phyloP scores from a whole-genome alignment of 78 protist species.

The Emiliania huxleyi region DNA sequence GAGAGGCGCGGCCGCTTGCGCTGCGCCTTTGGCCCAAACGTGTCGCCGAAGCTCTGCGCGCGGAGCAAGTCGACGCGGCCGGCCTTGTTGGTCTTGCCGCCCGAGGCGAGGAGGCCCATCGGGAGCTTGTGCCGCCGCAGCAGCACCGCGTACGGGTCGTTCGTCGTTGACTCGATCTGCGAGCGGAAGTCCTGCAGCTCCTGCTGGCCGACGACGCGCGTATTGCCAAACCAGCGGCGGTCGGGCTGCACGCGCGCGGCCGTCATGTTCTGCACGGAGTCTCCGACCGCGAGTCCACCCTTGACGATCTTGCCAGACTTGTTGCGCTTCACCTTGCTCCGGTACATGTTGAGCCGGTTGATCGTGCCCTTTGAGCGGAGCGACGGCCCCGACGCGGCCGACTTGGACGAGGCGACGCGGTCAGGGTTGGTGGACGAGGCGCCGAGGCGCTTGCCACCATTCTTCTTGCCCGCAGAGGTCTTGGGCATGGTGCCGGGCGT shows the following conservation, averaged over 20 bases:
- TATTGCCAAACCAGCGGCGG: conserved; percentile 58
- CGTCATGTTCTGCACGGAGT: not conserved
- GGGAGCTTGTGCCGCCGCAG: conserved; percentile 36
- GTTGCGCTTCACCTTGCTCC: not conserved
- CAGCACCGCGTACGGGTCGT: conserved; percentile 38
- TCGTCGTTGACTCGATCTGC: not conserved
- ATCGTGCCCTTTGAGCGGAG: not conserved
- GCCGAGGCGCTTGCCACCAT: not conserved
- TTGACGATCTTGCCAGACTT: not conserved
- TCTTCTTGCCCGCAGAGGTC: not conserved
- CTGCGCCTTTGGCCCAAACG: conserved; percentile 21
- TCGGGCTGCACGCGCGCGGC: conserved; percentile 41
- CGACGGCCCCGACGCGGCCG: not conserved
- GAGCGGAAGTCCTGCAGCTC: conserved; percentile 19
- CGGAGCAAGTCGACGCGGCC: not conserved
- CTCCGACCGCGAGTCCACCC: not conserved
- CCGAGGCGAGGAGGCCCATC: not conserved
- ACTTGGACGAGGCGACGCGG: not conserved
- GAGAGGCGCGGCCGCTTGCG: conserved; percentile 1
- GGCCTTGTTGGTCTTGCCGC: not conserved
- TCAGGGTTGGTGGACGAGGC: not conserved
- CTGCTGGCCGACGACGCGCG: conserved; percentile 36
- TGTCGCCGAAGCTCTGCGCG: conserved; percentile 9
- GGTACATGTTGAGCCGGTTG: conserved; percentile 33
- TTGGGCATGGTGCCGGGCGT: too few species aligned